Percentiles rank a stretch among this genome's conserved stretches.
Conservation (phyloP, 2,329 filamentous ascomycete species). For the Diaporthe sp. region DNA sequence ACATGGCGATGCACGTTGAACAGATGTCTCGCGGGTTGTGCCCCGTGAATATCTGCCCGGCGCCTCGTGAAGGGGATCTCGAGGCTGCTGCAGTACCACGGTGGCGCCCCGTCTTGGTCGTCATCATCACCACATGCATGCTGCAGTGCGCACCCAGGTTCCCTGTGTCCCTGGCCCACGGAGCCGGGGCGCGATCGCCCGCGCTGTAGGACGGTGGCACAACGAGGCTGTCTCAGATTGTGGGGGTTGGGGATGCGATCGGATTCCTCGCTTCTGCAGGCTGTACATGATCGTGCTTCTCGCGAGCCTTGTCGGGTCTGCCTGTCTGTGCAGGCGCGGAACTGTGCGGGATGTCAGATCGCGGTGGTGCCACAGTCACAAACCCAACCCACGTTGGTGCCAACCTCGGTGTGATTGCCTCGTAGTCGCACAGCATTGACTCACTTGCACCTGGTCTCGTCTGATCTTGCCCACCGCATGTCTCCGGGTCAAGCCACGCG, state of each 20-base stretch:
- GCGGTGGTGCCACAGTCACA: conserved; percentile 33
- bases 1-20: conserved; percentile 21
- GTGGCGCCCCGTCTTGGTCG: neutral
- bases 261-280: conserved; percentile 30
- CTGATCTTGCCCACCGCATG: conserved; percentile 31
- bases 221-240: conserved; percentile 28
- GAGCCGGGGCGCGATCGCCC: conserved; percentile 24
- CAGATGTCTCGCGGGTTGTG: neutral
- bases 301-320: conserved; percentile 18
- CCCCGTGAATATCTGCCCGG: neutral
- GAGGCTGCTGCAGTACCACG: conserved; percentile 21
- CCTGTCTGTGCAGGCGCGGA: conserved; percentile 9
- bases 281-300: conserved; percentile 32
- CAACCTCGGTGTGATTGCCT: conserved; percentile 25
- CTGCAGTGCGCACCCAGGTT: neutral
- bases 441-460: conserved; percentile 23
- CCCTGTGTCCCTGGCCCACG: conserved; percentile 17
- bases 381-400: conserved; percentile 22
- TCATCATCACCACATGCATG: conserved; percentile 8
- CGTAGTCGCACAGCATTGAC: conserved; percentile 32
- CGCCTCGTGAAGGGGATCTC: neutral
- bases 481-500: conserved; percentile 23
- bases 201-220: conserved; percentile 27
- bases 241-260: conserved; percentile 19
- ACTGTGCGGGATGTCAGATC: conserved; percentile 22